Conservation (phyloP, 2,329 filamentous ascomycete species). For the Penicillium psychrosexuale region DNA sequence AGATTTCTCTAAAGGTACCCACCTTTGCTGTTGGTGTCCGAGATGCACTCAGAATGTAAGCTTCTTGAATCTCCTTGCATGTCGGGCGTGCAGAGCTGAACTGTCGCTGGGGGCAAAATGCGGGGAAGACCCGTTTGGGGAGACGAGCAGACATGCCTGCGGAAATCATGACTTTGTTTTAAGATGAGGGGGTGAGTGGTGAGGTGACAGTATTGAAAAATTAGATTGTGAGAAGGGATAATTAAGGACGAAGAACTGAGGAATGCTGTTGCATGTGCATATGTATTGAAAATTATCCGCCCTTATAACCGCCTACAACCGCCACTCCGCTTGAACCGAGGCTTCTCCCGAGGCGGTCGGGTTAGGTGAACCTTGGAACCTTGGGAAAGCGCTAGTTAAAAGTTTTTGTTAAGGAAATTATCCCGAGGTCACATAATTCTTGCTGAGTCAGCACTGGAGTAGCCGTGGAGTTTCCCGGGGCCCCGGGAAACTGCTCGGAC, state of each 20-base stretch:
- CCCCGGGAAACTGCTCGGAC: not conserved
- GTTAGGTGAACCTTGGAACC: no score
- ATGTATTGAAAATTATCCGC: slow-evolving; percentile 22
- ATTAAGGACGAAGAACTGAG: slow-evolving; percentile 1
- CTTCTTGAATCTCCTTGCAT: slow-evolving; percentile 73
- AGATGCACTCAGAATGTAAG: slow-evolving; percentile 87
- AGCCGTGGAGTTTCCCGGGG: not conserved
- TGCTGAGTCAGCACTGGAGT: not conserved
- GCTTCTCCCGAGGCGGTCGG: slow-evolving; percentile 5
- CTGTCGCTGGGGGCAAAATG: slow-evolving; percentile 48
- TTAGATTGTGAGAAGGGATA: not conserved
- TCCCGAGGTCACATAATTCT: slow-evolving; percentile 13
- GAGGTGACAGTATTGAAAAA: not conserved
- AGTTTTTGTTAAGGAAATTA: no score
- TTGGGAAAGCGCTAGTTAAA: no score
- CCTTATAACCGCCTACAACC: slow-evolving; percentile 26
- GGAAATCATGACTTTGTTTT: slow-evolving; percentile 20
- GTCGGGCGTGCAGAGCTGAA: slow-evolving; percentile 51
- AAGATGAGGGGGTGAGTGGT: not conserved
- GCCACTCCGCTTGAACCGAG: slow-evolving; percentile 26
- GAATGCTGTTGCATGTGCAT: slow-evolving; percentile 4
- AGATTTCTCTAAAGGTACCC: slow-evolving; percentile 9
- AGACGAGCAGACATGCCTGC: slow-evolving; percentile 28
- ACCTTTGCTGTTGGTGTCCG: slow-evolving; percentile 90
- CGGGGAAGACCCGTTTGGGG: slow-evolving; percentile 35